A percentile compares a stretch with the other conserved stretches of the same genome.
Evolutionary conservation across 495 filamentous ascomycete genomes (phyloP).

Genomic region (Tirmania nivea): DNA sequence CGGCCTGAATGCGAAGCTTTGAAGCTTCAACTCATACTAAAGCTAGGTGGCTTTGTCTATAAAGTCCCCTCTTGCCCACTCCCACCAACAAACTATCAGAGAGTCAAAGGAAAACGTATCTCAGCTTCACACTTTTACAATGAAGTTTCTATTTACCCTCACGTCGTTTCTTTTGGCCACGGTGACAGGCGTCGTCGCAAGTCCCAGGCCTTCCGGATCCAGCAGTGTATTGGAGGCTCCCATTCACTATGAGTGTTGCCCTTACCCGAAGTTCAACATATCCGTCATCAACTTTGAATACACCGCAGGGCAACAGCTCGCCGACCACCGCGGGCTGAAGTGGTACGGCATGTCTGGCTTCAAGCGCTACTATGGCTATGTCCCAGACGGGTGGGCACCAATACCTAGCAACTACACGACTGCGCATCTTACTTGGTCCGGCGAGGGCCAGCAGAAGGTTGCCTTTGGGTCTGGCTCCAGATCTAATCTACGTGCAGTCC

Average conservation of each 20-base stretch:
- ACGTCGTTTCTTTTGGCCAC: too few relatives aligned
- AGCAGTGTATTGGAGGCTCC: background rate
- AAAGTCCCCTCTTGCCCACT: too few relatives aligned
- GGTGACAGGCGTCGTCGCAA: too few relatives aligned
- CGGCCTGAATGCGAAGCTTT: too few relatives aligned
- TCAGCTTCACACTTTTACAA: too few relatives aligned
- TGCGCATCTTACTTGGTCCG: background rate
- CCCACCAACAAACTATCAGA: too few relatives aligned
- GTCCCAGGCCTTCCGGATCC: background rate
- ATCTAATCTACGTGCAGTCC: background rate
- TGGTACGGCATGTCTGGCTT: conserved; percentile 1
- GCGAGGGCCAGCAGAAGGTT: background rate
- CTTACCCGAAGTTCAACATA: background rate
- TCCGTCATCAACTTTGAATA: conserved; percentile 5
- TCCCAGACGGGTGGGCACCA: conserved; percentile 2
- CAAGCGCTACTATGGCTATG: conserved; percentile 1
- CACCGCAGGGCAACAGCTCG: background rate
- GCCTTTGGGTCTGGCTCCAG: background rate
- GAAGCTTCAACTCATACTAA: too few relatives aligned
- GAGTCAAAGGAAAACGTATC: too few relatives aligned
- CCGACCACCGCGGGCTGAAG: conserved; percentile 1
- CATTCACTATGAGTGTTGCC: background rate
- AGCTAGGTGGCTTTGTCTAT: too few relatives aligned
- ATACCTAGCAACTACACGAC: conserved; percentile 6
- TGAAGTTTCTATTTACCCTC: too few relatives aligned